A percentile compares a stretch with the other conserved stretches of the same genome.
Conservation (phyloP, 2,329 filamentous ascomycete genomes). For the Fusarium nodosum region DNA sequence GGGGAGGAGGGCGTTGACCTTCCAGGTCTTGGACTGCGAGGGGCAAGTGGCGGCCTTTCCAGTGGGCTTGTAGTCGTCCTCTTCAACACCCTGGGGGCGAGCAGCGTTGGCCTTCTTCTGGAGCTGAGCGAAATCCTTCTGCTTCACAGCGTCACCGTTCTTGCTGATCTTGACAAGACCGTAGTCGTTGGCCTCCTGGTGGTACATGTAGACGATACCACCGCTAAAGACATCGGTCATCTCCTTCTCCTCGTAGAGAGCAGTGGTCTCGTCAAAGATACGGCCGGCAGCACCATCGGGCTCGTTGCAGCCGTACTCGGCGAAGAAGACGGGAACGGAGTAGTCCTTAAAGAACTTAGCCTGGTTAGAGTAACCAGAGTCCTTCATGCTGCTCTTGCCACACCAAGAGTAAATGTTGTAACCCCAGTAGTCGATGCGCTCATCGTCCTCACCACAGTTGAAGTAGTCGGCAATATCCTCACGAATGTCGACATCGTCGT, state of each 20-base stretch:
- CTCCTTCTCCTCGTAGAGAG: constrained; percentile 80
- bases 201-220: constrained; percentile 99
- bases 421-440: constrained; percentile 94
- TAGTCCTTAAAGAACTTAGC: constrained; percentile 90
- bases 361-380: constrained; percentile 85
- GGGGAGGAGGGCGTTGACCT: constrained; percentile 75
- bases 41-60: constrained; percentile 83
- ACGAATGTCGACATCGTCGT: constrained; percentile 89
- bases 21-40: constrained; percentile 73
- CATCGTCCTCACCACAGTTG: constrained; percentile 79
- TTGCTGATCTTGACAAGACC: constrained; percentile 76
- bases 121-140: constrained; percentile 81
- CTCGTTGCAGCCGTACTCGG: constrained; percentile 96
- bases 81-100: constrained; percentile 74
- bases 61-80: constrained; percentile 77
- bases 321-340: constrained; percentile 96
- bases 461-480: constrained; percentile 90
- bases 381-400: constrained; percentile 80
- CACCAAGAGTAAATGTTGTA: constrained; percentile 99
- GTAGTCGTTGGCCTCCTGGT: constrained; percentile 90
- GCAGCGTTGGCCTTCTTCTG: constrained; percentile 77
- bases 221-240: constrained; percentile 94
- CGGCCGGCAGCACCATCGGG: constrained; percentile 72
- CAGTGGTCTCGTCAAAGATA: constrained; percentile 85
- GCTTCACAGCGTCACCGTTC: constrained; percentile 72